Evolutionary conservation across 2,329 filamentous ascomycete species (phyloP), one percentile per base, ranked within the genome.

Genomic region (Drechslerella stenobrocha): DNA sequence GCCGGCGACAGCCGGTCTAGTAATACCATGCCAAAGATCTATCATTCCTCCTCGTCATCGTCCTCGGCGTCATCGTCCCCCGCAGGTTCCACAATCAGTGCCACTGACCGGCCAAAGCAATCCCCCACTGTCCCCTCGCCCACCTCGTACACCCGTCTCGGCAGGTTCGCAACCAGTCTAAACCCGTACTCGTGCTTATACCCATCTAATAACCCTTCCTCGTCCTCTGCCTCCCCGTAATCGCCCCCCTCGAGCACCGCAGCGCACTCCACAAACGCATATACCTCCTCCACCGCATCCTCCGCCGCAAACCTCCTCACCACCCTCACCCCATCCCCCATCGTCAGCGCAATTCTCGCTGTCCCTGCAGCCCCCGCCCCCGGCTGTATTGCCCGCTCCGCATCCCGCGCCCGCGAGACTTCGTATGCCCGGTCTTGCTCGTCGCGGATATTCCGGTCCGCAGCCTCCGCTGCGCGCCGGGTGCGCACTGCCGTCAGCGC

Each of bases 351-450:
- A 13, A 83, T 83, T 40, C 79, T 81, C 72, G 84, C 83, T 71
- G 86, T 84, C 9, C 84, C 87, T 70, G 86, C 86, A 24, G 82
- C 83, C 15, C 87, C 88, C 26, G 80, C 81, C 50, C 83, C 83
- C 74, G 84, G 84, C 75, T 87, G 84, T 28, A 88, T 82, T 0
- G 89, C 88, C 18, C 92, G 86, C 76, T 96, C 91, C 35, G 91
- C 82, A 76, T 98, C 93, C 66, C 86, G 84, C 7, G 91, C 92
- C 26, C 98, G 80, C 0, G 89, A 95, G 69, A 90, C 84, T 77
- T 98, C 91, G 76, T 98, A 98, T 0, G 93, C 93, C 7, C 84
- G 88, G 75, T 97, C 90, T 75, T 98, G 93, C 76, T 96, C 85
- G 67, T 87, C 83, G n/a, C 91, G 84, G 30, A 98, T 80, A 72